These are phyloP conservation scores for Entrophospora sp. DNA, from an alignment of 192 early-diverging fungal genomes.

Conservation along the genomic window DNA sequence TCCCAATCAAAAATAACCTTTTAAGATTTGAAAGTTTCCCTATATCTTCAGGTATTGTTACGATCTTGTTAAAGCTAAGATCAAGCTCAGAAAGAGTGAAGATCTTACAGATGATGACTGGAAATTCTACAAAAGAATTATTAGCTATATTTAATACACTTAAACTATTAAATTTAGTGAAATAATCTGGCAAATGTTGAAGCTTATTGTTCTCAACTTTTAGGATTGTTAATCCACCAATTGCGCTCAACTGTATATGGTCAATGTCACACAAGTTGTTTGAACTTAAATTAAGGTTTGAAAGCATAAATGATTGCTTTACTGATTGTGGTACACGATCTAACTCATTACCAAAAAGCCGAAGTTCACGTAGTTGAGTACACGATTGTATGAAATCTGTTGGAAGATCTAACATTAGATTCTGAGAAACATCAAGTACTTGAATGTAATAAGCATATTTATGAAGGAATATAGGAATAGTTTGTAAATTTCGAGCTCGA, in stretches of 20 bases:
- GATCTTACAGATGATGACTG: slow-evolving; percentile 53
- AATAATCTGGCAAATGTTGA: slow-evolving; percentile 55
- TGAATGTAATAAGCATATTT: slow-evolving; percentile 61
- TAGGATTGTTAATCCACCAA: slow-evolving; percentile 52
- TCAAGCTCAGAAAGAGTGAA: slow-evolving; percentile 59
- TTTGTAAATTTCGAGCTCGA: slow-evolving; percentile 61
- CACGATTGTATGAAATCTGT: slow-evolving; percentile 76
- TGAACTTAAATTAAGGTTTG: slow-evolving; percentile 66
- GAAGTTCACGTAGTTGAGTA: slow-evolving; percentile 52
- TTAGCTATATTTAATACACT: slow-evolving; percentile 66
- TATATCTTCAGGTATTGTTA: slow-evolving; percentile 60
- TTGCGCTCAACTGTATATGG: slow-evolving; percentile 50
- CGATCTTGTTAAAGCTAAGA: slow-evolving; percentile 77
- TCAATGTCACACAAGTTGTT: slow-evolving; percentile 65
- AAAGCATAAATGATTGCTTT: slow-evolving; percentile 51
- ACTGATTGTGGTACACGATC: slow-evolving; percentile 59
- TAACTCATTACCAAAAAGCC: slow-evolving; percentile 64
- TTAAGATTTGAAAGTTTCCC: slow-evolving; percentile 51
- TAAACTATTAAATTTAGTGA: slow-evolving; percentile 50
- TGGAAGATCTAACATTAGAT: slow-evolving; percentile 72
- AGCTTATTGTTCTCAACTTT: slow-evolving; percentile 67
- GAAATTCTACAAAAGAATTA: slow-evolving; percentile 68
- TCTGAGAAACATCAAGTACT: slow-evolving; percentile 74
- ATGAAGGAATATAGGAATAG: slow-evolving; percentile 72
- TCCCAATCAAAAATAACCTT: slow-evolving; percentile 63